A percentile compares a stretch with the other conserved stretches of the same genome.
Evolutionary conservation across 257 asterid genomes (phyloP).

Genomic region (Gentiana dahurica): DNA sequence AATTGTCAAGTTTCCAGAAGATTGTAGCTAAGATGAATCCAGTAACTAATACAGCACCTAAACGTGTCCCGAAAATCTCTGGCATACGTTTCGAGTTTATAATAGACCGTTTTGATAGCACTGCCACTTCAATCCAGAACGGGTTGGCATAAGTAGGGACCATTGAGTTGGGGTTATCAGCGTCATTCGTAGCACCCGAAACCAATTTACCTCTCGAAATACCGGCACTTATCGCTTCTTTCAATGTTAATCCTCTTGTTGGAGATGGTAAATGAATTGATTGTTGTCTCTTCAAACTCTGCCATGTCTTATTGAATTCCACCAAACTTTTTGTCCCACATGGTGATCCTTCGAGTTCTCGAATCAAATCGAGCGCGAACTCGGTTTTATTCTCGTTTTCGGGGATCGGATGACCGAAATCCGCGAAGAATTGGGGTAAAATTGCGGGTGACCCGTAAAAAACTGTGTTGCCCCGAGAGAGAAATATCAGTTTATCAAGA

Average conservation of each 20-base stretch:
- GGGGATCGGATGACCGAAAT: constrained; percentile 31
- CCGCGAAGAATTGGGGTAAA: constrained; percentile 20
- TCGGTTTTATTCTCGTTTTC: constrained; percentile 29
- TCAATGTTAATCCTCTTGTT: constrained; percentile 8
- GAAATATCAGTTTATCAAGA: constrained; percentile 21
- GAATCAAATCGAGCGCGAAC: constrained; percentile 30
- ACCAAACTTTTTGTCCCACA: constrained; percentile 25
- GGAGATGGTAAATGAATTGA: neutral
- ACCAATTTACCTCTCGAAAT: constrained; percentile 34
- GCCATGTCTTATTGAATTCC: constrained; percentile 25
- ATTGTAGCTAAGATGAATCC: constrained; percentile 32
- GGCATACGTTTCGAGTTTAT: constrained; percentile 33
- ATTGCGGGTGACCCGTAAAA: constrained; percentile 24
- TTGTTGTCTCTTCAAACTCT: constrained; percentile 2
- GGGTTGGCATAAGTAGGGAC: constrained; percentile 35
- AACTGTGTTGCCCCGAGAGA: constrained; percentile 32
- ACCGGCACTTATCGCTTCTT: constrained; percentile 29
- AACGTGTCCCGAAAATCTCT: constrained; percentile 24
- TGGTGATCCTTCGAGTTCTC: constrained; percentile 24
- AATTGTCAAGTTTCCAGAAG: constrained; percentile 30
- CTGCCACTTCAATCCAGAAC: constrained; percentile 27
- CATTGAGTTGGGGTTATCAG: constrained; percentile 6
- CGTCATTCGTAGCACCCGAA: constrained; percentile 21
- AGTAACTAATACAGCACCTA: constrained; percentile 29
- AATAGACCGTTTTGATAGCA: constrained; percentile 22